phyloP scores from a whole-genome alignment of 2,329 filamentous ascomycete genomes.

The Fusarium sp. region DNA sequence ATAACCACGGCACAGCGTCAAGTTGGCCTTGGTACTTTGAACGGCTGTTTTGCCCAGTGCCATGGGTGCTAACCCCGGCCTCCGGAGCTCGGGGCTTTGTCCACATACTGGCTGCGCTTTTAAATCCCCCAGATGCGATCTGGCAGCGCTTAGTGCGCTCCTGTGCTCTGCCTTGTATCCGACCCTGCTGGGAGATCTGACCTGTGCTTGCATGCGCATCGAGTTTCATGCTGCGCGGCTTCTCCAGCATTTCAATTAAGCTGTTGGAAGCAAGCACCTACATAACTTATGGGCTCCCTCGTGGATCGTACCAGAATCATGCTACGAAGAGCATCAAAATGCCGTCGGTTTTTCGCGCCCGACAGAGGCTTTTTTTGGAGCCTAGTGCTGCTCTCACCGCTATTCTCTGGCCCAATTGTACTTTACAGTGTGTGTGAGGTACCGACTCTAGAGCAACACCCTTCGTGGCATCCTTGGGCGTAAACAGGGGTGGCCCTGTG shows the following conservation, averaged over 20 bases:
- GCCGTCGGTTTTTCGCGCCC: slow-evolving; percentile 35
- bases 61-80: slow-evolving; percentile 41
- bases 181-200: slow-evolving; percentile 48
- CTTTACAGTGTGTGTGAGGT: slow-evolving; percentile 44
- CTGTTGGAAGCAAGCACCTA: slow-evolving; percentile 13
- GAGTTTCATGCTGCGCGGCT: slow-evolving; percentile 35
- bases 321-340: slow-evolving; percentile 27
- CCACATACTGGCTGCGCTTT: slow-evolving; percentile 50
- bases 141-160: slow-evolving; percentile 52
- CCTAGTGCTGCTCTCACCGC: slow-evolving; percentile 50
- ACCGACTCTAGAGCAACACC: slow-evolving; percentile 45
- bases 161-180: slow-evolving; percentile 47
- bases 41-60: slow-evolving; percentile 42
- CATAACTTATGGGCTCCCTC: slow-evolving; percentile 11
- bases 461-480: slow-evolving; percentile 37
- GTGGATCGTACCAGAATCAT: slow-evolving; percentile 19
- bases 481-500: slow-evolving; percentile 41
- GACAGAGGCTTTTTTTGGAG: slow-evolving; percentile 44
- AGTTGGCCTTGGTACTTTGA: slow-evolving; percentile 28
- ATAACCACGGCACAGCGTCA: slow-evolving; percentile 35
- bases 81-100: slow-evolving; percentile 48
- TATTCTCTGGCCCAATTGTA: slow-evolving; percentile 45
- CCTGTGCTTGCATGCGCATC: slow-evolving; percentile 51
- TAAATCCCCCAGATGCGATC: slow-evolving; percentile 50
- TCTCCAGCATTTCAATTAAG: slow-evolving; percentile 34